Conservation (phyloP, 768 basidiomycete species). For the Kwoniella botswanensis region DNA sequence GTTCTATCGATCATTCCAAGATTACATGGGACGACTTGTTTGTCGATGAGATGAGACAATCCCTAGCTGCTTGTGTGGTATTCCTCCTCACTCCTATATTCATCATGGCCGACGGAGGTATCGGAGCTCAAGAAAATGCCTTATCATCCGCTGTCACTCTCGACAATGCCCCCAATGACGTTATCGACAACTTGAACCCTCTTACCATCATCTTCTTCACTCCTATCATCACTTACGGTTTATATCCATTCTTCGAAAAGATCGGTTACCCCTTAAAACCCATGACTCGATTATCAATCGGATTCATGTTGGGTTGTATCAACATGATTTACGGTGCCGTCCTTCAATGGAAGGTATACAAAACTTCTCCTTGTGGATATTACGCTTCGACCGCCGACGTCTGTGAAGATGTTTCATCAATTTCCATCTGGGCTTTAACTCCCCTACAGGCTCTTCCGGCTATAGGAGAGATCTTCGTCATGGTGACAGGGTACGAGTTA, state of each 20-base stretch:
- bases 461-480: constrained; percentile 55
- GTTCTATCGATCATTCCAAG: constrained; percentile 33
- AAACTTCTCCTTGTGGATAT: constrained; percentile 54
- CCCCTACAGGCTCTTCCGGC: constrained; percentile 47
- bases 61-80: constrained; percentile 52
- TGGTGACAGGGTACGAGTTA: constrained; percentile 56
- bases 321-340: constrained; percentile 54
- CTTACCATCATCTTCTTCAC: constrained; percentile 50
- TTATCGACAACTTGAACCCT: constrained; percentile 57
- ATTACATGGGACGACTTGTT: constrained; percentile 58
- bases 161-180: constrained; percentile 55
- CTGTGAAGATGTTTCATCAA: constrained; percentile 40
- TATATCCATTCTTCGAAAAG: constrained; percentile 49
- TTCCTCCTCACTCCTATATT: constrained; percentile 57
- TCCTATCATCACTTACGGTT: constrained; percentile 52
- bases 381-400: constrained; percentile 40
- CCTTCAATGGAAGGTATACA: constrained; percentile 56
- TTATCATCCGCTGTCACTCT: constrained; percentile 54
- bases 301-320: constrained; percentile 38
- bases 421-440: constrained; percentile 51
- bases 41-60: constrained; percentile 55
- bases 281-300: constrained; percentile 48
- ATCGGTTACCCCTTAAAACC: constrained; percentile 49
- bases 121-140: constrained; percentile 48
- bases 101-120: constrained; percentile 53